phyloP scores from a whole-genome alignment of 768 basidiomycete genomes.

The Podaxis sp. region DNA sequence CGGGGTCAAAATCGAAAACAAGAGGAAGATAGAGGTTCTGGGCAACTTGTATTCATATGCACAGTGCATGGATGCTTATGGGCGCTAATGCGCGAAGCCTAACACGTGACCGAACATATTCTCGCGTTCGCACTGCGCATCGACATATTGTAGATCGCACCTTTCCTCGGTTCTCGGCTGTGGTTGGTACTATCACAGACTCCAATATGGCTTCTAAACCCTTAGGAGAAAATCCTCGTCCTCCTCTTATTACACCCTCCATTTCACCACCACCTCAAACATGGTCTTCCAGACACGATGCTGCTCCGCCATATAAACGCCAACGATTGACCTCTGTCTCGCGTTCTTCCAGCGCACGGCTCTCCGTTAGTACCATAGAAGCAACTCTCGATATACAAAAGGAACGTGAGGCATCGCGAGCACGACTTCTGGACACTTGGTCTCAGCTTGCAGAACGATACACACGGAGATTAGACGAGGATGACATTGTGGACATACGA shows the following conservation, averaged over 20 bases:
- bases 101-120: no score
- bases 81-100: no score
- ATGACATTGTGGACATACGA: slow-evolving; percentile 74
- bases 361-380: slow-evolving; percentile 22
- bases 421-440: slow-evolving; percentile 65
- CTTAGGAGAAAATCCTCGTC: slow-evolving; percentile 15
- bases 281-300: slow-evolving; percentile 32
- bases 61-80: no score
- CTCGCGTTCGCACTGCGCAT: no score
- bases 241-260: slow-evolving; percentile 49
- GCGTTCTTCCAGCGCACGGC: slow-evolving; percentile 36
- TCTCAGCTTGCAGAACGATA: slow-evolving; percentile 68
- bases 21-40: no score
- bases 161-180: not conserved
- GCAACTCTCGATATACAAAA: slow-evolving; percentile 45
- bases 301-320: slow-evolving; percentile 51
- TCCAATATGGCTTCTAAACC: not conserved
- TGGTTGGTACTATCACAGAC: not conserved
- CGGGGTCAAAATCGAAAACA: no score
- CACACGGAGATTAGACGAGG: slow-evolving; percentile 65
- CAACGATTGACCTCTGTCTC: slow-evolving; percentile 43
- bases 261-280: slow-evolving; percentile 47
- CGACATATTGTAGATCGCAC: no score
- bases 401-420: slow-evolving; percentile 55
- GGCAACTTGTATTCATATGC: no score